These are phyloP conservation scores for Pichia sp. DNA, from an alignment of 1,139 yeast genomes.

Conservation along the genomic window DNA sequence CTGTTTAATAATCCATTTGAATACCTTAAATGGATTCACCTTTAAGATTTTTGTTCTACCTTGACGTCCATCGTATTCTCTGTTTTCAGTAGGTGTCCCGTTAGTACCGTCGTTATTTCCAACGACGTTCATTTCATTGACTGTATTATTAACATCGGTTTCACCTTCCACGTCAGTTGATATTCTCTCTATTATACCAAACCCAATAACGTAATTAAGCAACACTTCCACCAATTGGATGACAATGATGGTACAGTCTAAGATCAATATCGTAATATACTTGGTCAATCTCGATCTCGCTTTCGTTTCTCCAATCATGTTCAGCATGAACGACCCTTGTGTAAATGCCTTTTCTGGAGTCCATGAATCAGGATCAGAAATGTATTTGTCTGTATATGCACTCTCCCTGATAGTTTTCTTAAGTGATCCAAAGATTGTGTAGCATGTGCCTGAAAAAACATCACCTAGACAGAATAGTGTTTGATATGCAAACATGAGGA, in stretches of 20 bases:
- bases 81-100: slow-evolving; percentile 15
- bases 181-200: slow-evolving; percentile 25
- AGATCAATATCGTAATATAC: slow-evolving; percentile 29
- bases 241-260: slow-evolving; percentile 31
- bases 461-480: slow-evolving; percentile 23
- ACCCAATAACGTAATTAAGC: slow-evolving; percentile 35
- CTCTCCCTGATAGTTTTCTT: slow-evolving; percentile 20
- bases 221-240: slow-evolving; percentile 35
- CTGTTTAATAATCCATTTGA: too few relatives aligned
- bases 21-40: slow-evolving; percentile 32
- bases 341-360: slow-evolving; percentile 26
- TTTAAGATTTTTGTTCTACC: slow-evolving; percentile 37
- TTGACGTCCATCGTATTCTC: slow-evolving; percentile 41
- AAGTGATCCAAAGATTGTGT: slow-evolving; percentile 7
- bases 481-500: slow-evolving; percentile 29
- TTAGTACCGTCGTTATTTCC: too few relatives aligned
- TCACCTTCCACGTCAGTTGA: slow-evolving; percentile 16
- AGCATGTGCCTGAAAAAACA: slow-evolving; percentile 1
- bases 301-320: slow-evolving; percentile 42
- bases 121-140: too few relatives aligned
- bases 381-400: slow-evolving; percentile 3
- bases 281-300: slow-evolving; percentile 34
- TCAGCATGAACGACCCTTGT: slow-evolving; percentile 37
- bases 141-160: neutral
- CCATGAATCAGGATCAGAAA: slow-evolving; percentile 20